Evolutionary conservation across 129 eudicot genomes (phyloP).

Genomic region (Flaveria ramosissima): DNA sequence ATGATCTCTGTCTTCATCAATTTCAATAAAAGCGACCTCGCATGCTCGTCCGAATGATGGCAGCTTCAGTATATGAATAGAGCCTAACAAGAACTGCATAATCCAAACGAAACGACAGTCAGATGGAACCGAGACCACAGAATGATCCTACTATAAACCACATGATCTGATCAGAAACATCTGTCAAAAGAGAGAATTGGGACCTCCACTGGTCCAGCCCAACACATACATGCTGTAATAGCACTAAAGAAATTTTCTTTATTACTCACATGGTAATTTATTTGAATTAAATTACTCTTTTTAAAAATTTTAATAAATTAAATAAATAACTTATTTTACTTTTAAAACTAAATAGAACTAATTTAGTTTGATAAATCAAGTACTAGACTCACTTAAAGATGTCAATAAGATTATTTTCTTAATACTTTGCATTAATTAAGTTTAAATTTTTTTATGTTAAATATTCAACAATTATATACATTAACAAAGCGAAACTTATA

Average conservation of each 20-base stretch:
- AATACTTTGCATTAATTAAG: background rate
- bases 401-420: background rate
- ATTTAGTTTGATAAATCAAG: background rate
- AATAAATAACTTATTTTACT: background rate
- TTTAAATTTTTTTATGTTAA: too few relatives aligned
- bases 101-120: slow-evolving; percentile 5
- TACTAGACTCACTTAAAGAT: background rate
- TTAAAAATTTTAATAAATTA: too few relatives aligned
- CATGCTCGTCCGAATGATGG: slow-evolving; percentile 69
- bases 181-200: background rate
- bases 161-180: background rate
- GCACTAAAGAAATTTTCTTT: background rate
- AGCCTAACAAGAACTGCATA: slow-evolving; percentile 83
- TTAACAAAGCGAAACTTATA: background rate
- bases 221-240: background rate
- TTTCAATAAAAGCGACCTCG: slow-evolving; percentile 67
- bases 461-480: background rate
- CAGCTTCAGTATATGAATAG: slow-evolving; percentile 73
- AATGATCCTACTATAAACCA: background rate
- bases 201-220: slow-evolving; percentile 6
- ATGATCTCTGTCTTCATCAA: slow-evolving; percentile 44
- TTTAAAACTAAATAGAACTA: background rate
- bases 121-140: slow-evolving; percentile 6
- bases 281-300: too few relatives aligned
- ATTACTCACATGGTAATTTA: too few relatives aligned